Percentiles rank a stretch among this genome's conserved stretches.
These are phyloP conservation scores for Rhynchospora pubera DNA, from an alignment of 176 grass and related monocot genomes.

Conservation along the genomic window DNA sequence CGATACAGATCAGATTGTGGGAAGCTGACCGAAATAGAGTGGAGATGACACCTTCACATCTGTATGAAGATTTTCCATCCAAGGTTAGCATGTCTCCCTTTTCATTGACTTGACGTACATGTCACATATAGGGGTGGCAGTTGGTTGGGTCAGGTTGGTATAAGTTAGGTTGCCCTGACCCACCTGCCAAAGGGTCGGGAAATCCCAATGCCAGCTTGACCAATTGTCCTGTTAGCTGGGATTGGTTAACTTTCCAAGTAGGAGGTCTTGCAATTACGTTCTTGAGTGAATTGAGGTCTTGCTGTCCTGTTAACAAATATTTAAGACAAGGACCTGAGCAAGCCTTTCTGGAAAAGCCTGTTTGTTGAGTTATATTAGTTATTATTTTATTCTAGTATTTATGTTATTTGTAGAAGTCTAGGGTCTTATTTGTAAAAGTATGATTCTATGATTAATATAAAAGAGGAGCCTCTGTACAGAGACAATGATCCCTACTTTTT, in stretches of 20 bases:
- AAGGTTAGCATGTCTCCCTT: slow-evolving; percentile 37
- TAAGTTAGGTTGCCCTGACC: not conserved
- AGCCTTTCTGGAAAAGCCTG: not conserved
- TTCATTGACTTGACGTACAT: not conserved
- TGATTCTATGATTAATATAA: too few relatives aligned
- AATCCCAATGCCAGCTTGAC: not conserved
- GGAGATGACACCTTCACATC: slow-evolving; percentile 46
- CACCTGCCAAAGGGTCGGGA: not conserved
- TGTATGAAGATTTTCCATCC: slow-evolving; percentile 92
- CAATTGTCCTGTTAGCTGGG: too few relatives aligned
- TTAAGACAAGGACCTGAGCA: not conserved
- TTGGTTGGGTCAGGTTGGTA: not conserved
- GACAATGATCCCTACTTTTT: too few relatives aligned
- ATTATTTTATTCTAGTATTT: too few relatives aligned
- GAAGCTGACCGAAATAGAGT: slow-evolving; percentile 80
- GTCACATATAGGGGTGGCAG: not conserved
- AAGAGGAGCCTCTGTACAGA: too few relatives aligned
- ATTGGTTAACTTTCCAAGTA: too few relatives aligned
- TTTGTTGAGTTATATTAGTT: too few relatives aligned
- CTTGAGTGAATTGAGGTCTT: not conserved
- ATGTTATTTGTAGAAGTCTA: too few relatives aligned
- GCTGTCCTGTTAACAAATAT: not conserved
- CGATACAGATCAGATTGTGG: slow-evolving; percentile 83
- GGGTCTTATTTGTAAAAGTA: too few relatives aligned
- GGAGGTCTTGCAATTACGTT: too few relatives aligned